Base-by-base conservation (phyloP, 441 rosid species). In the Theobroma grandiflorum region DNA sequence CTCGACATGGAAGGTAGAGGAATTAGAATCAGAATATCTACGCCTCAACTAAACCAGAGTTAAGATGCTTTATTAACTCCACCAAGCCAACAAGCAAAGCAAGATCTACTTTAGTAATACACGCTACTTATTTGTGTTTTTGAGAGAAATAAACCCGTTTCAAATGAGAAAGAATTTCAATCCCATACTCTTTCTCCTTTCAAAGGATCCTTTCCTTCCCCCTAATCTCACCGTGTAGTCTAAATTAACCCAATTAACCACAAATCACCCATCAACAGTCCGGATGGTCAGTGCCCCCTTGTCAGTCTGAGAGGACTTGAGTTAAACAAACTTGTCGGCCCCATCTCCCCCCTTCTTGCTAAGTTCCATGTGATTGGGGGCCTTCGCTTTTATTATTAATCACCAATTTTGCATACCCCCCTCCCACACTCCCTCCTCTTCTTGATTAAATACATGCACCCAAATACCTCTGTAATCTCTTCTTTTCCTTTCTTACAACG, bases 321-420 rank as follows among this genome's bases (percentile, higher is more conserved):
- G 79, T 83, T 70, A 83, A 82, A 84, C 80, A 59, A 57, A 58
- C 65, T 9, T 55, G 84, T 80, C 79, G 82, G 89, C 72, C 85
- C 88, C 83, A 62, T 70, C 71, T 71, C 80, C 77, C 81, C 80
- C 80, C 52, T 70, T 49, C 75, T 50, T 74, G 78, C 73, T 84
- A 74, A 83, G 82, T 80, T 62, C 57, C 90, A 87, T 87, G 89
- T 87, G 90, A 84, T 86, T 79, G 88, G 87, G 83, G 72, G 83
- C 85, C 82, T 50, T 55, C 77, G 55, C 69, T 77, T 79, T 81
- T 43, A 79, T 80, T 52, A 31, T 68, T 59, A 66, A 52, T 65
- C 42, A 66, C 43, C 50, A 80, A 49, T 22, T 52, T 50, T 26
- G 45, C 59, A 16, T 6, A 20, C 72, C 52, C 14, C 7, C 40